phyloP scores from a whole-genome alignment of 805 yeast species.

The Spathaspora girioi region DNA sequence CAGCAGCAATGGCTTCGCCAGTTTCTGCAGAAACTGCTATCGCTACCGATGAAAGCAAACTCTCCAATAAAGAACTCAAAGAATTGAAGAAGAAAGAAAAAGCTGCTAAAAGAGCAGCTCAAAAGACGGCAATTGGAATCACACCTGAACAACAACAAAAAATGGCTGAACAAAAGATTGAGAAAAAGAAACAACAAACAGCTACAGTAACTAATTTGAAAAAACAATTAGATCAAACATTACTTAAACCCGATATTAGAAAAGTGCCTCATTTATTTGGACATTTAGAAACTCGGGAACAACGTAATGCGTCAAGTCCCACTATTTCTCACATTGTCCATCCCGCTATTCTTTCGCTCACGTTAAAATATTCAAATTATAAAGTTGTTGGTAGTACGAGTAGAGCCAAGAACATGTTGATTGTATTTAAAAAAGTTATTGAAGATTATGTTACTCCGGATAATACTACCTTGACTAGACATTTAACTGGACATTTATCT shows the following conservation, averaged over 20 bases:
- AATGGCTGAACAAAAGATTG: slow-evolving; percentile 40
- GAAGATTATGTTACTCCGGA: slow-evolving; percentile 79
- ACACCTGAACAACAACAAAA: slow-evolving; percentile 42
- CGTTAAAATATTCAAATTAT: slow-evolving; percentile 78
- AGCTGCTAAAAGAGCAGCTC: slow-evolving; percentile 89
- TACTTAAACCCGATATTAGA: slow-evolving; percentile 34
- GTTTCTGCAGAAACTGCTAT: neutral
- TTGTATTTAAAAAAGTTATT: slow-evolving; percentile 78
- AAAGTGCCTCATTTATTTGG: slow-evolving; percentile 66
- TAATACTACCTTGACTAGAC: slow-evolving; percentile 81
- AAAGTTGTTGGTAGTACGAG: slow-evolving; percentile 86
- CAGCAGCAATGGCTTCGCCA: neutral
- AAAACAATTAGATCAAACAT: slow-evolving; percentile 51
- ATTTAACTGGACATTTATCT: slow-evolving; percentile 80
- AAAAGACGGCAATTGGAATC: slow-evolving; percentile 66
- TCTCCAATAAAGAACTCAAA: slow-evolving; percentile 78
- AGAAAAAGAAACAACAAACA: slow-evolving; percentile 31
- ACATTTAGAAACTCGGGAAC: slow-evolving; percentile 77
- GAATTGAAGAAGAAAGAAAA: slow-evolving; percentile 86
- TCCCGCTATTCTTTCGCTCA: slow-evolving; percentile 75
- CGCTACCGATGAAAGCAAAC: slow-evolving; percentile 9
- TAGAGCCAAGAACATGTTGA: slow-evolving; percentile 80
- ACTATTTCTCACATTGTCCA: slow-evolving; percentile 70
- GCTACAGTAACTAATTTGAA: slow-evolving; percentile 42
- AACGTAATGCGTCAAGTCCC: slow-evolving; percentile 58